These are phyloP conservation scores for Pelargonium fulgidum DNA, from an alignment of 441 rosid genomes.

Conservation along the genomic window DNA sequence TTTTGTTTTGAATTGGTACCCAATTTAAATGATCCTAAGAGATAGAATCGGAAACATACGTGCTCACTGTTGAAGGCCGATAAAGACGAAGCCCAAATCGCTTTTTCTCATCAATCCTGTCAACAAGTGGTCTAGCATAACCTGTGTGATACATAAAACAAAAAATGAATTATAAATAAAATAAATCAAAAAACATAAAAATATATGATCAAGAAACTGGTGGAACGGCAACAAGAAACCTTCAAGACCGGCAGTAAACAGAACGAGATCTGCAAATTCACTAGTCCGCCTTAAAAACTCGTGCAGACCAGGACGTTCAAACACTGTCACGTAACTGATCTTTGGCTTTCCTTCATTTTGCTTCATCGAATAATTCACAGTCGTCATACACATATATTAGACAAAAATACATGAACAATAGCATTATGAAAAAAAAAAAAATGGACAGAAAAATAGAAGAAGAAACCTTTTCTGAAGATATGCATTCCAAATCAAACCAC, in stretches of 20 bases:
- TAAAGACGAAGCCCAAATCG: constrained; percentile 27
- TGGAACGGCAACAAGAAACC: constrained; percentile 18
- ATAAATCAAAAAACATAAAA: constrained; percentile 1
- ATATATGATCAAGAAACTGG: background rate
- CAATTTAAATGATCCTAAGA: too few species aligned
- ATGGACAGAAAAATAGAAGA: background rate
- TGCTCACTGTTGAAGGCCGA: constrained; percentile 36
- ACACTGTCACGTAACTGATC: constrained; percentile 31
- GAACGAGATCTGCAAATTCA: constrained; percentile 32
- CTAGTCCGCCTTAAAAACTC: constrained; percentile 26
- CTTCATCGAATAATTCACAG: constrained; percentile 19
- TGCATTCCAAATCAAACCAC: constrained; percentile 35
- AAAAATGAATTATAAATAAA: background rate
- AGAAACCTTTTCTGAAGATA: constrained; percentile 31
- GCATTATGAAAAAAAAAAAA: too few species aligned
- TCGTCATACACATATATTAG: background rate
- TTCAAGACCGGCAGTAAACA: constrained; percentile 37
- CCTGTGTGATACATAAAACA: constrained; percentile 18
- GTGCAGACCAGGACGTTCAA: constrained; percentile 37
- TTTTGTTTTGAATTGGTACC: too few species aligned
- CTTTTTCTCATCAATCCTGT: constrained; percentile 30
- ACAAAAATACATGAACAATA: background rate
- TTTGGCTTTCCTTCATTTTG: constrained; percentile 30
- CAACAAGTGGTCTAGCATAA: constrained; percentile 37
- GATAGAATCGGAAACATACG: constrained; percentile 17